Conservation (phyloP, 306 rosid genomes). For the Citrullus mucosospermus region DNA sequence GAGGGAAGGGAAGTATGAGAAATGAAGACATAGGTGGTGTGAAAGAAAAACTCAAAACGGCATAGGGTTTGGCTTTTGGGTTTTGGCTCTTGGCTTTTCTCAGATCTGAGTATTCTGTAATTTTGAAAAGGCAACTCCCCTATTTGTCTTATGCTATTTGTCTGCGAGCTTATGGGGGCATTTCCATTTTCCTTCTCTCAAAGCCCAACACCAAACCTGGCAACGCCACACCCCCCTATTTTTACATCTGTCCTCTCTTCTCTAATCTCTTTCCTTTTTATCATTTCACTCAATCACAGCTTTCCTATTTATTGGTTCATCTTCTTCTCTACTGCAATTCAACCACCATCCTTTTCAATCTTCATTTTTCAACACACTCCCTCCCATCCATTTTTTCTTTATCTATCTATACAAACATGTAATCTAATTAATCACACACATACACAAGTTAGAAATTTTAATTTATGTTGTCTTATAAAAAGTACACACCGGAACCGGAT, state of each 20-base stretch:
- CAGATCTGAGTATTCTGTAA: neutral
- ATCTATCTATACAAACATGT: neutral
- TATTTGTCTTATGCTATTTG: constrained; percentile 8
- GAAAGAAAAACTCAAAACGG: neutral
- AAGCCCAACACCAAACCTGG: neutral
- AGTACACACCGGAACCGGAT: neutral
- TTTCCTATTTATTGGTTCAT: neutral
- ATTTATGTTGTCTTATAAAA: neutral
- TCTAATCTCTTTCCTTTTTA: neutral
- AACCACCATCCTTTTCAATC: neutral
- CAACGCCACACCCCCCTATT: neutral
- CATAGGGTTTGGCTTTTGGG: neutral
- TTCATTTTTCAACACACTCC: neutral
- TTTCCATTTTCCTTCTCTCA: neutral
- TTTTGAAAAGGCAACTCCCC: neutral
- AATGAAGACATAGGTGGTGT: neutral
- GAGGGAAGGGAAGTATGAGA: too few species aligned
- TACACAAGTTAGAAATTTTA: neutral
- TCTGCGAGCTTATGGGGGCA: neutral
- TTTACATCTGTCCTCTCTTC: neutral
- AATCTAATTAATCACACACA: neutral
- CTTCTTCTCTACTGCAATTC: neutral
- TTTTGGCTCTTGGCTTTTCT: neutral
- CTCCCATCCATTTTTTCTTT: too few species aligned
- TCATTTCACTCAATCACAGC: neutral